phyloP scores from a whole-genome alignment of 192 early-diverging fungal species.

The Backusella parvicylindrica region DNA sequence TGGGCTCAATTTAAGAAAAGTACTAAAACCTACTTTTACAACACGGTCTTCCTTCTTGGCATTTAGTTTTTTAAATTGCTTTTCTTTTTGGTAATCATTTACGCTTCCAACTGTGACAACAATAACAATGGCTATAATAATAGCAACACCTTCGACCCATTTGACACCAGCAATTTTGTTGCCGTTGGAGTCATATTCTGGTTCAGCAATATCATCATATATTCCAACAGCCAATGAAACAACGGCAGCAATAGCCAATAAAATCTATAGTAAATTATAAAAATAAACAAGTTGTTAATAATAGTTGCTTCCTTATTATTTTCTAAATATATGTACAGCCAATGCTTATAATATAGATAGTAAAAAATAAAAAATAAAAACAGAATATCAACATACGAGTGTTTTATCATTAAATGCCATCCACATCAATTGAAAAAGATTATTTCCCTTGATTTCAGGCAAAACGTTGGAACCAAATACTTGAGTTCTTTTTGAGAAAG shows the following conservation, averaged over 20 bases:
- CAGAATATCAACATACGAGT: constrained; percentile 41
- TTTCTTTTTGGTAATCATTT: constrained; percentile 86
- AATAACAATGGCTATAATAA: constrained; percentile 76
- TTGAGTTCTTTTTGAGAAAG: constrained; percentile 49
- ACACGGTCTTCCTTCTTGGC: constrained; percentile 83
- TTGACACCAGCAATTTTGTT: constrained; percentile 52
- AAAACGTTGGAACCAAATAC: constrained; percentile 71
- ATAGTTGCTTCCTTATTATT: background rate
- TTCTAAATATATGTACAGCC: background rate
- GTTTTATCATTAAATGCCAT: constrained; percentile 81
- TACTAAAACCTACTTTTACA: constrained; percentile 49
- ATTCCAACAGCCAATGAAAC: constrained; percentile 78
- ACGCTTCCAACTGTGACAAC: constrained; percentile 74
- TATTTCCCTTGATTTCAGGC: constrained; percentile 64
- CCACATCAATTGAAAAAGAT: constrained; percentile 75
- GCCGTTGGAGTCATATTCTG: constrained; percentile 34
- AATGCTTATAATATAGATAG: background rate
- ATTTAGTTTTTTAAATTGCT: constrained; percentile 81
- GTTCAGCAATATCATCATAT: constrained; percentile 68
- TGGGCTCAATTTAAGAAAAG: background rate
- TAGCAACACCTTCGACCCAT: constrained; percentile 88
- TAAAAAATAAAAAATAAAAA: background rate
- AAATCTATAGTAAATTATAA: constrained; percentile 43
- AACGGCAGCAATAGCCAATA: constrained; percentile 73
- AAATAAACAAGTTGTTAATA: constrained; percentile 4